Conservation (phyloP, 805 yeast species). For the Starmerella geochares region DNA sequence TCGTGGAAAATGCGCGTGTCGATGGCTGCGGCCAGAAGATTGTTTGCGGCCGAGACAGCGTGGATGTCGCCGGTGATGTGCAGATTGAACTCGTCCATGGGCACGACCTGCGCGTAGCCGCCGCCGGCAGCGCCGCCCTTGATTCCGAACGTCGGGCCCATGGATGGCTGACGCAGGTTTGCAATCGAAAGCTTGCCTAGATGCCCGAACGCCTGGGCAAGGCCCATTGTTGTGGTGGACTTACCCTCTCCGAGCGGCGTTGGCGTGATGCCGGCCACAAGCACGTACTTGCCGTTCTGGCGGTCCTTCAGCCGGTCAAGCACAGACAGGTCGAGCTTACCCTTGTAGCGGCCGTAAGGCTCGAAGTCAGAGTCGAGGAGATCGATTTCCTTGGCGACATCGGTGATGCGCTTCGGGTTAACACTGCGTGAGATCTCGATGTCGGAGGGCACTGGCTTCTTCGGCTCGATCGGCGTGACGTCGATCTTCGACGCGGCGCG, state of each 20-base stretch:
- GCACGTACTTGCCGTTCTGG: conserved; percentile 72
- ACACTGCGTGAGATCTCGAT: conserved; percentile 82
- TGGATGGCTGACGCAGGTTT: conserved; percentile 92
- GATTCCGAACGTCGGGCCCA: conserved; percentile 98
- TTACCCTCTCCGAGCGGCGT: conserved; percentile 98
- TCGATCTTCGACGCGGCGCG: conserved; percentile 41
- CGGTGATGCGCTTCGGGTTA: conserved; percentile 68
- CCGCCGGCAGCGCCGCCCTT: conserved; percentile 99
- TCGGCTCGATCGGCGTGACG: conserved; percentile 46
- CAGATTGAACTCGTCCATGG: conserved; percentile 98
- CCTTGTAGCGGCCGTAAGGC: conserved; percentile 82
- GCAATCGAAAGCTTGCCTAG: conserved; percentile 75
- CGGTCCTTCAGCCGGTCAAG: conserved; percentile 55
- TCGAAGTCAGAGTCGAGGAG: conserved; percentile 69
- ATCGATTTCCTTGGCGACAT: conserved; percentile 75
- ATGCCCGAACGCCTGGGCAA: conserved; percentile 90
- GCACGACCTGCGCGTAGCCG: conserved; percentile 94
- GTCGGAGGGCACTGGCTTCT: conserved; percentile 79
- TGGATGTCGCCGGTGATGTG: conserved; percentile 97
- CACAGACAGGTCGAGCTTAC: conserved; percentile 66
- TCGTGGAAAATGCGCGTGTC: conserved; percentile 98
- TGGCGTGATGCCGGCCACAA: conserved; percentile 96
- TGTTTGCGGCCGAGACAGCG: conserved; percentile 89
- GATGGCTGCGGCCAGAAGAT: conserved; percentile 88
- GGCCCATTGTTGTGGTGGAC: conserved; percentile 90